Base-by-base conservation (phyloP, 345 rosid species). In the Cochlearia excelsa region DNA sequence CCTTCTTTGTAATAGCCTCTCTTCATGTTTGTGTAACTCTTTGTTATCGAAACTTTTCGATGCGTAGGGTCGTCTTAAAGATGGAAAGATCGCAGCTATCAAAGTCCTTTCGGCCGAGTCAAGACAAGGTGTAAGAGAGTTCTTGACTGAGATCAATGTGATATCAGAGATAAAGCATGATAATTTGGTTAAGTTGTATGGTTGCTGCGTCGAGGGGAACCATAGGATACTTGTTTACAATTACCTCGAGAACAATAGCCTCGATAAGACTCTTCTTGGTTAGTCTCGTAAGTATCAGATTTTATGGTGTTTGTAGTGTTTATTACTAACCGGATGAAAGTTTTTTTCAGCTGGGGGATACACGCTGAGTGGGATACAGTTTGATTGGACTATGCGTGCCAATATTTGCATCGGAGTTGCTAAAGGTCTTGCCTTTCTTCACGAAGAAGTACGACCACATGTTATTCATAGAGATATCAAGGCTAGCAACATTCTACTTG, bases 401-500 rank as follows among this genome's bases (percentile, higher is more conserved):
- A 78, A 60, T 72, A 93, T 93, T 29, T 82, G 95, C 74, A 61
- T 88, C 26, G 97, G 95, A 4, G 74, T 93, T 46, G 99, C 97
- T 26, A 70, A 69, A 54, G 99, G 99, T 50, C 86, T 93, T 56
- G 85, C 94, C 33, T 93, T 74, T 65, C 97, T 93, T 69, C 99
- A 93, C 9, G 95, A 88, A 67, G 85, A 80, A 75, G 85, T 93
- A 71, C 75, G 46, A 3, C 99, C 99, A 3, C 77, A 81, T 64
- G 78, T 93, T 45, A 66, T 93, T 50, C 99, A 89, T 33, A 82
- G 99, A 78, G 99, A 93, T 75, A 93, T 93, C 63, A 93, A 93
- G 77, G 97, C 99, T 10, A 93, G 99, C 78, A 93, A 93, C 70
- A 86, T 93, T 61, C 86, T 93, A 34, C 95, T 93, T 4, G 99